Percentiles rank a stretch among this genome's conserved stretches.
Conservation (phyloP, 2,329 filamentous ascomycete genomes). For the Microsporum audouinii region DNA sequence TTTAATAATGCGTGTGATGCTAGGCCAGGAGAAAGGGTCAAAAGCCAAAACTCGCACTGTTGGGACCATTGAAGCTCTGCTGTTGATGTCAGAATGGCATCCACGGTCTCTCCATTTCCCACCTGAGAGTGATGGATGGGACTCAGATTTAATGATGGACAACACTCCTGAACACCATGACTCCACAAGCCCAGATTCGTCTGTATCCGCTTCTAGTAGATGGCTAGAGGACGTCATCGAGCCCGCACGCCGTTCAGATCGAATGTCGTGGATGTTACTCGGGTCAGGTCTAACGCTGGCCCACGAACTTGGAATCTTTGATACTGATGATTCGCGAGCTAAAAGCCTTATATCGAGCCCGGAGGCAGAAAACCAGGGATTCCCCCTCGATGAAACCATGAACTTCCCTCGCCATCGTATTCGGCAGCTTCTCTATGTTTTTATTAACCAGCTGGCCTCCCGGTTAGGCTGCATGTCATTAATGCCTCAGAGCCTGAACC, state of each 20-base stretch:
- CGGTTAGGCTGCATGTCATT: constrained; percentile 42
- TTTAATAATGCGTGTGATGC: constrained; percentile 42
- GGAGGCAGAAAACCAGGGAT: constrained; percentile 8
- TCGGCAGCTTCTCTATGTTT: constrained; percentile 33
- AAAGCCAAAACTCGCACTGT: constrained; percentile 40
- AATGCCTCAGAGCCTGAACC: constrained; percentile 37
- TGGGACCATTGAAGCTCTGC: constrained; percentile 43
- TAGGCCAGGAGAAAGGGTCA: constrained; percentile 43
- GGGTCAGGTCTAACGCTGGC: constrained; percentile 44
- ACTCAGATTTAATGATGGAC: constrained; percentile 39
- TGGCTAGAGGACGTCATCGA: constrained; percentile 46
- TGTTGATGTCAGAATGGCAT: constrained; percentile 46
- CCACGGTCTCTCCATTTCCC: constrained; percentile 44
- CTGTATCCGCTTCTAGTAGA: constrained; percentile 24
- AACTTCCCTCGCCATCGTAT: constrained; percentile 25
- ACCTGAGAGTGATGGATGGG: constrained; percentile 44
- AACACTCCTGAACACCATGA: constrained; percentile 10
- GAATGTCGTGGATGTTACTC: constrained; percentile 51
- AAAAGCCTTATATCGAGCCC: constrained; percentile 11
- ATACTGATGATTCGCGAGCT: constrained; percentile 28
- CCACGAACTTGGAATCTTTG: constrained; percentile 42
- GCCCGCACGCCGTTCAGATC: constrained; percentile 42
- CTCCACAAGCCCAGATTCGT: constrained; percentile 19
- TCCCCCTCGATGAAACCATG: constrained; percentile 21
- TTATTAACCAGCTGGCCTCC: constrained; percentile 43